Base-by-base conservation (phyloP, 176 grass and related monocot species). In the Elaeis guineensis region DNA sequence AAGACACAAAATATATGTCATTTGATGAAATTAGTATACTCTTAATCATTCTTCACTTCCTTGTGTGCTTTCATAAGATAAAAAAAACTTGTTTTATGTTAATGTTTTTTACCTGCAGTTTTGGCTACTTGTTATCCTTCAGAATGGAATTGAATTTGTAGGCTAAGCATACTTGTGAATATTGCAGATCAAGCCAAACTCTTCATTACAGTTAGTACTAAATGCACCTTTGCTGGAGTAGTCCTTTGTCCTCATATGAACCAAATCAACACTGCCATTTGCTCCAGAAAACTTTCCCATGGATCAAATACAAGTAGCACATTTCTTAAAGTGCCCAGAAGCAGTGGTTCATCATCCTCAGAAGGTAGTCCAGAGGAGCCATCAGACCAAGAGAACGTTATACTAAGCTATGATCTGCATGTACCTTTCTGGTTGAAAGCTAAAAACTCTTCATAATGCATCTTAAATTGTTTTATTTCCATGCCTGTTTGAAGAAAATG, bases 311-410 rank as follows among this genome's bases (percentile, higher is more conserved):
- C 16, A 5, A 89, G 67, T 78, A 77, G 69, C 48, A 65, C 66
- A 50, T 21, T 69, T 29, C 52, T 39, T 51, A 20, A 21, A 0
- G 72, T 69, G 26, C 17, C 71, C 17, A 65, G 66, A 39, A 85
- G 80, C 76, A 77, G 77, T 69, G 53, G 62, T 18, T 69, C 78
- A 16, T 67, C 73, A 49, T 53, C 77, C 14, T 73, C 84, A 6
- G 75, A 79, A 54, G 50, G 61, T n/a, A 72, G 53, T 67, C 24
- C 73, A 69, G 69, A 67, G 3, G 84, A 85, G 3, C 59, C 75
- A 19, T 66, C 83, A 25, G 71, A 75, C 26, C 54, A 72, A 54
- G 72, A 90, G 56, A 83, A 88, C n/a, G 92, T 80, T 95, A 78
- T 59, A 0, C 32, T 49, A 16, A 19, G 17, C 19, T 54, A 4